phyloP scores from a whole-genome alignment of 2,329 filamentous ascomycete species.

The Clonostachys solani region DNA sequence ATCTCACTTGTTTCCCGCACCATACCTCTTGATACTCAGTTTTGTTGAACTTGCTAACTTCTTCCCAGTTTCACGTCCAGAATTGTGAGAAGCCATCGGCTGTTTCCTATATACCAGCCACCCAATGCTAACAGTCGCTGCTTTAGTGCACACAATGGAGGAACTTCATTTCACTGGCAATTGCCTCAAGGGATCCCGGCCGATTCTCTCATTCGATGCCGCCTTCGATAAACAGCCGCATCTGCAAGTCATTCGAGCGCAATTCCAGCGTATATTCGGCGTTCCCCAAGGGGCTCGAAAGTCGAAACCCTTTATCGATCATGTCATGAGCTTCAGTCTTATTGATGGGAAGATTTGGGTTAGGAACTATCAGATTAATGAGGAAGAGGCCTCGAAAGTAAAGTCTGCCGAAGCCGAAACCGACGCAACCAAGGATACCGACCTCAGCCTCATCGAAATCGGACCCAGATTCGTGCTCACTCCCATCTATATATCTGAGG shows the following conservation, averaged over 20 bases:
- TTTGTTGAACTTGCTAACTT: too few relatives aligned
- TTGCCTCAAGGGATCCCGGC: constrained; percentile 88
- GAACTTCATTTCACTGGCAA: constrained; percentile 97
- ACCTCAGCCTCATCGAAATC: constrained; percentile 85
- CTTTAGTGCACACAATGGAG: constrained; percentile 87
- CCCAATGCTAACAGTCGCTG: constrained; percentile 11
- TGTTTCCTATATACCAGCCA: neutral
- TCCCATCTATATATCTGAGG: constrained; percentile 87
- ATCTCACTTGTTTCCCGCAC: too few relatives aligned
- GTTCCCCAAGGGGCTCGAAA: constrained; percentile 86
- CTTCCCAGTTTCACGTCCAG: constrained; percentile 62
- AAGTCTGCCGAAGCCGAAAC: constrained; percentile 28
- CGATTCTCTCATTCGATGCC: constrained; percentile 86
- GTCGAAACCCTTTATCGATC: constrained; percentile 93
- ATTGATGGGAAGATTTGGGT: constrained; percentile 96
- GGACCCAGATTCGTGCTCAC: constrained; percentile 90
- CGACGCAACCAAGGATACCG: constrained; percentile 53
- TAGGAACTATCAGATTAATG: constrained; percentile 87
- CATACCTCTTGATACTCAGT: too few relatives aligned
- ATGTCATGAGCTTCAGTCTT: constrained; percentile 87
- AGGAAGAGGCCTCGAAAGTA: constrained; percentile 62
- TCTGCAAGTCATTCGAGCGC: constrained; percentile 79
- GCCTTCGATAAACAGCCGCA: constrained; percentile 80
- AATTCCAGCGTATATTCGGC: constrained; percentile 86
- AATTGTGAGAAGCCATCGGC: constrained; percentile 47